These are phyloP conservation scores for Spergularia bocconei DNA, from an alignment of 148 eudicot species.

Conservation along the genomic window DNA sequence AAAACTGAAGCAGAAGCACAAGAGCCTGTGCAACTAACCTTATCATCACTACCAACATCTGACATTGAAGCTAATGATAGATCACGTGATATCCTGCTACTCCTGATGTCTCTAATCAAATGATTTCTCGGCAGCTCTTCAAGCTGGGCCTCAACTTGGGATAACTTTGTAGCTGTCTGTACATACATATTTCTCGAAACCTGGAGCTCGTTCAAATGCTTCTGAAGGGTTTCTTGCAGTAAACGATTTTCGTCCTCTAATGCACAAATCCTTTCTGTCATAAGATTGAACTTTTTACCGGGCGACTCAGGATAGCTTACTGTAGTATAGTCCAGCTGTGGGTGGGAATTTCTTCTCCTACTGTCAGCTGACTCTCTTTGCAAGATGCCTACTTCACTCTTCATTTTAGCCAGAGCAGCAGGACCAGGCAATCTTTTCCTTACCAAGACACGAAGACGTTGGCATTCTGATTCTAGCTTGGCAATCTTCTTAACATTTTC, in stretches of 20 bases:
- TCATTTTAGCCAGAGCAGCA: slow-evolving; percentile 79
- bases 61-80: slow-evolving; percentile 48
- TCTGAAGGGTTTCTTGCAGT: slow-evolving; percentile 52
- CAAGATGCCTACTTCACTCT: slow-evolving; percentile 62
- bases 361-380: slow-evolving; percentile 40
- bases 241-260: slow-evolving; percentile 74
- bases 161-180: slow-evolving; percentile 41
- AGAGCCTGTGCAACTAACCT: slow-evolving; percentile 59
- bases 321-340: slow-evolving; percentile 33
- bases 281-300: slow-evolving; percentile 39
- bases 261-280: slow-evolving; percentile 47
- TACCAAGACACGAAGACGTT: slow-evolving; percentile 75
- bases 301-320: slow-evolving; percentile 45
- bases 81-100: slow-evolving; percentile 30
- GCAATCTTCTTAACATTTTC: slow-evolving; percentile 80
- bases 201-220: slow-evolving; percentile 51
- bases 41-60: slow-evolving; percentile 77
- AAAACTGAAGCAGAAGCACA: slow-evolving; percentile 29
- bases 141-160: slow-evolving; percentile 47
- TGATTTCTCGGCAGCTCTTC: slow-evolving; percentile 38
- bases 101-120: slow-evolving; percentile 26
- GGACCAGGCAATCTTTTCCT: slow-evolving; percentile 87
- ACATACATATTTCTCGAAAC: slow-evolving; percentile 36
- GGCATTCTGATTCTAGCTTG: slow-evolving; percentile 78
- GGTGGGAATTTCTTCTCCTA: slow-evolving; percentile 49